Evolutionary conservation across 305 asterid species (phyloP), one percentile per base, ranked within the genome.

Genomic region (Salvia sclarea): DNA sequence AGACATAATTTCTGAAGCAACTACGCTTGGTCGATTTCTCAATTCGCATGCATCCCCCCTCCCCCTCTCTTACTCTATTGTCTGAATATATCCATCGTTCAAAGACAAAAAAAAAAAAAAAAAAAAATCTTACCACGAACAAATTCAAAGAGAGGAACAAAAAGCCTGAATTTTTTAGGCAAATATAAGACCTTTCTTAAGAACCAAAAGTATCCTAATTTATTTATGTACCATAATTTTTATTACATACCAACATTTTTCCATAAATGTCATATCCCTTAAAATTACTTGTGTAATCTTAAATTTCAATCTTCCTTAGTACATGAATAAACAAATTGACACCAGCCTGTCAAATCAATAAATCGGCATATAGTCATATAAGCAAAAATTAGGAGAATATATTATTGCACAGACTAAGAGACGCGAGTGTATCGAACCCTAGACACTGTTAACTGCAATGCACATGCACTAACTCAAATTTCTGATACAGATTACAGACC

Each of bases 381-480:
- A 62, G 52, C 48, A 58, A n/a, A 31, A 54, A 33, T 37, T 16
- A 16, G 70, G 5, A 41, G 70, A 37, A 61, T 30, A 55, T 31
- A 53, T 17, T 53, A 43, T 52, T 33, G 44, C 37, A 68, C 41
- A 61, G 44, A 70, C 48, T 47, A 22, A 55, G 47, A 53, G 9
- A 45, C 20, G 31, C 47, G 30, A 63, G 31, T 6, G 17, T 3
- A 8, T 61, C 61, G 65, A 69, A 50, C 50, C 17, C 44, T n/a
- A 64, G 18, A 67, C 40, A 41, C 60, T 41, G 10, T 14, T 38
- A 69, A 45, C 56, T 41, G 62, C 25, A 71, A 67, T 60, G 13
- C 44, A 49, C 61, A 41, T 48, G 41, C 38, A 37, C 62, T 4
- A 47, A 71, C 66, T 61, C 58, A 53, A 53, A 45, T 52, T 70